phyloP scores from a whole-genome alignment of 768 basidiomycete species.

The Stropharia rugosoannulata region DNA sequence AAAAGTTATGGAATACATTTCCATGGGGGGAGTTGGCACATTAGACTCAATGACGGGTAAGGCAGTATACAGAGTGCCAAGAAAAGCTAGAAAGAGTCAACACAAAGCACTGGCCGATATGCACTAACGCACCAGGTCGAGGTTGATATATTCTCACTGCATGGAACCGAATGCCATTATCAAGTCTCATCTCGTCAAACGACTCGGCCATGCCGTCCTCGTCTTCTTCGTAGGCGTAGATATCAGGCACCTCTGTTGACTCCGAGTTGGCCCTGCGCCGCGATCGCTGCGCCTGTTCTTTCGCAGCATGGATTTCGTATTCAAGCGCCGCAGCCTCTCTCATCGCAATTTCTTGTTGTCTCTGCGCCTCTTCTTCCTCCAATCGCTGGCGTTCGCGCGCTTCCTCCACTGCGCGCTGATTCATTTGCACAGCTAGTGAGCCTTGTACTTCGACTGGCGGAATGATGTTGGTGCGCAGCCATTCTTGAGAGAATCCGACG shows the following conservation, averaged over 20 bases:
- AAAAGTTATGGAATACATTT: conserved; percentile 68
- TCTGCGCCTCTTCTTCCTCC: conserved; percentile 55
- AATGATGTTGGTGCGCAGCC: conserved; percentile 57
- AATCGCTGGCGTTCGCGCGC: conserved; percentile 46
- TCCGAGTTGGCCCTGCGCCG: conserved; percentile 70
- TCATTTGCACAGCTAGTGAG: conserved; percentile 81
- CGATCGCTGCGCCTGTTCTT: conserved; percentile 50
- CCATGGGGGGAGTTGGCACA: conserved; percentile 55
- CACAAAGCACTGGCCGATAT: neutral
- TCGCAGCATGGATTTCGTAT: conserved; percentile 27
- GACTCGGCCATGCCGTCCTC: conserved; percentile 58
- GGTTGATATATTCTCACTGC: conserved; percentile 75
- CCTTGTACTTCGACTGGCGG: conserved; percentile 60
- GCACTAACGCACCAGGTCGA: conserved; percentile 47
- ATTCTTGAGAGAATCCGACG: conserved; percentile 67
- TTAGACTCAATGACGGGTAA: conserved; percentile 74
- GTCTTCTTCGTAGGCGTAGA: conserved; percentile 17
- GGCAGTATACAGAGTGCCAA: conserved; percentile 70
- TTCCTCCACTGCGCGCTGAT: conserved; percentile 65
- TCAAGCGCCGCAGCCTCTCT: conserved; percentile 6
- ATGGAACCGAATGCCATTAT: conserved; percentile 54
- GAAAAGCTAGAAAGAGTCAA: conserved; percentile 39
- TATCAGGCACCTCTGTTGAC: conserved; percentile 59
- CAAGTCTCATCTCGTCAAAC: conserved; percentile 58
- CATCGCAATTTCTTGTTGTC: conserved; percentile 39